A percentile compares a stretch with the other conserved stretches of the same genome.
Evolutionary conservation across 140 eudicot genomes (phyloP).

Genomic region (Oenanthe javanica): DNA sequence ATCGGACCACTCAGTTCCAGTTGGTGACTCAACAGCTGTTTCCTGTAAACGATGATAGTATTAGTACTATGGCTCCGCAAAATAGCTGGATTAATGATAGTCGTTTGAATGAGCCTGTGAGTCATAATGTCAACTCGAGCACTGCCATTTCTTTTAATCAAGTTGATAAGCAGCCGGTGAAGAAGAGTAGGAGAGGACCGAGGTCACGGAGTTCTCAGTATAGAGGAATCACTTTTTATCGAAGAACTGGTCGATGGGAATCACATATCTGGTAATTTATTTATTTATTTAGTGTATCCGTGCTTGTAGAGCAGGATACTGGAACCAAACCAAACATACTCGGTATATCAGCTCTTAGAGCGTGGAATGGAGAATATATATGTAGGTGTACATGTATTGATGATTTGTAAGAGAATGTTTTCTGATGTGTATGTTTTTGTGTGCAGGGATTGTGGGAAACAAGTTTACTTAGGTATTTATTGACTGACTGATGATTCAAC

Average conservation of each 20-base stretch:
- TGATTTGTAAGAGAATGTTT: not conserved
- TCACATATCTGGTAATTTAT: conserved; percentile 68
- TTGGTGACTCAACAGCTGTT: conserved; percentile 59
- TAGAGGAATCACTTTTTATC: conserved; percentile 75
- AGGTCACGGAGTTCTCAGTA: conserved; percentile 82
- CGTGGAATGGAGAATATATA: no score
- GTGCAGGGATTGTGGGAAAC: conserved; percentile 96
- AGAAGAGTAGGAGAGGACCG: conserved; percentile 77
- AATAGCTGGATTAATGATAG: not conserved
- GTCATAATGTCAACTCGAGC: no score
- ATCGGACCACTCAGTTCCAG: conserved; percentile 21
- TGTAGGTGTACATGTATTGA: not conserved
- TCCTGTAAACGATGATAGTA: conserved; percentile 24
- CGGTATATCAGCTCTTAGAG: not conserved
- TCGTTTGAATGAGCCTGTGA: no score
- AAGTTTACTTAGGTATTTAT: conserved; percentile 76
- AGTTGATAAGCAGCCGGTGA: conserved; percentile 25
- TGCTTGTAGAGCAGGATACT: no score
- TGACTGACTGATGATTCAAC: conserved; percentile 1
- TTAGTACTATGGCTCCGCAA: not conserved
- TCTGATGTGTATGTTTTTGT: conserved; percentile 4
- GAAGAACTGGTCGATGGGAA: conserved; percentile 91
- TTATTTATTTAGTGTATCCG: not conserved
- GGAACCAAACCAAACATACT: not conserved
- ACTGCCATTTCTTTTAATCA: conserved; percentile 20